Conservation (phyloP, 2,329 filamentous ascomycete species). For the Colletotrichum kahawae region DNA sequence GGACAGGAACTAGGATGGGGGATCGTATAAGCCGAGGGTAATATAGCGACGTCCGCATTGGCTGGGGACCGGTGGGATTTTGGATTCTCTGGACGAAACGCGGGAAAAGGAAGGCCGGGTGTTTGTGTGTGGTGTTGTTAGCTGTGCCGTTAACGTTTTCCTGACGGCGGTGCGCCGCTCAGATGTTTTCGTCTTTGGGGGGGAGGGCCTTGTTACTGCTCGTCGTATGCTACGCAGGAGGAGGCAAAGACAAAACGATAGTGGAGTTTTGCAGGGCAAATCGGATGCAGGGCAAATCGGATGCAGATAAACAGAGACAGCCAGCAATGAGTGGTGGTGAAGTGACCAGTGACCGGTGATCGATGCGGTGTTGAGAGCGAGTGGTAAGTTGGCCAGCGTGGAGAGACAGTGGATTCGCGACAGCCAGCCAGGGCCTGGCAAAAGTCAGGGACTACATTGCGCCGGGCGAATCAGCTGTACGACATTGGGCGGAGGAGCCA, state of each 20-base stretch:
- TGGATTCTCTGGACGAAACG: conserved; percentile 17
- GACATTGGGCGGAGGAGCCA: conserved; percentile 12
- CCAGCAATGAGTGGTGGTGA: neutral
- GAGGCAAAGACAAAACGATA: neutral
- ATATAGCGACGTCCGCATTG: neutral
- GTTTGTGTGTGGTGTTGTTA: neutral
- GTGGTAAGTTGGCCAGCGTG: neutral
- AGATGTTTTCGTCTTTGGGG: neutral
- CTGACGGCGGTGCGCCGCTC: neutral
- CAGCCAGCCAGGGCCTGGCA: neutral
- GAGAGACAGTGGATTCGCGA: neutral
- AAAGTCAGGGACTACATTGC: neutral
- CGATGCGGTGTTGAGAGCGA: neutral
- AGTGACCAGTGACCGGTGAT: neutral
- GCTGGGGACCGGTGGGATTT: neutral
- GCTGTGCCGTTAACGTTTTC: neutral
- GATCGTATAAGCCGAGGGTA: neutral
- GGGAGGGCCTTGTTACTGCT: neutral
- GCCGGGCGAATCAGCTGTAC: conserved; percentile 10
- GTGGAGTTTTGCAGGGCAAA: neutral
- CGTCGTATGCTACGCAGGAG: neutral
- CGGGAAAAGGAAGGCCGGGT: conserved; percentile 12
- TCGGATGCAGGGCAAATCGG: neutral
- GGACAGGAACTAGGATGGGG: neutral
- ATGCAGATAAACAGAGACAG: neutral